Evolutionary conservation across 805 yeast species (phyloP), one percentile per base, ranked within the genome.

Genomic region (Huiozyma naganishii): DNA sequence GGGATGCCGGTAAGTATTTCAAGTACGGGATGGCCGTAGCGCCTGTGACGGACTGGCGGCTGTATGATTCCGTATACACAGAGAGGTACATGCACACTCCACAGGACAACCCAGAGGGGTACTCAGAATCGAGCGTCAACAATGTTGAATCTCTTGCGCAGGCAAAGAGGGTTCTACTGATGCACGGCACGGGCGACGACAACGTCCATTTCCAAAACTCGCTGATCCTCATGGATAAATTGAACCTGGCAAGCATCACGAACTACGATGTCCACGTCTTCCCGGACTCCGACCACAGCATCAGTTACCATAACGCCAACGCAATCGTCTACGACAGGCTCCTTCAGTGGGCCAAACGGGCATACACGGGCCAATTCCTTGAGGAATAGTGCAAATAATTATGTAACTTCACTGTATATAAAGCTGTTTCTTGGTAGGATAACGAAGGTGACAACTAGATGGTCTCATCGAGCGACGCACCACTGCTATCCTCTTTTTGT

Each of bases 171-270:
- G 87, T 92, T 56, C 64, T 92, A 48, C 59, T 92, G 33, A 86
- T 90, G 86, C 98, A 90, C 58, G 98, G 98, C 1, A 80, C 96
- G 0, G 95, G 96, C 5, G 98, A 92, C 65, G 98, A 92, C 63
- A 92, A 92, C 54, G 98, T 92, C 39, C 97, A 92, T 65, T 77
- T 89, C 64, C 98, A 92, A 61, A 86, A 92, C 66, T 76, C 90
- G 37, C 70, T 87, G 47, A 78, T 80, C 59, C 67, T 92, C 34
- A 58, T 92, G 39, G 97, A 92, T 64, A 66, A 74, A 51, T 70
- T 90, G 44, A 81, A 89, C 54, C 54, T 79, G 43, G 74, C 70
- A n/a, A 74, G 73, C 3, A 75, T 88, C n/a, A 94, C 85, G 56
- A 92, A 92, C 64, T 84, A 79, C 51, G 92, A 84, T 54, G 67